phyloP scores from a whole-genome alignment of 2,329 filamentous ascomycete genomes.

The Thielaviopsis ethacetica region DNA sequence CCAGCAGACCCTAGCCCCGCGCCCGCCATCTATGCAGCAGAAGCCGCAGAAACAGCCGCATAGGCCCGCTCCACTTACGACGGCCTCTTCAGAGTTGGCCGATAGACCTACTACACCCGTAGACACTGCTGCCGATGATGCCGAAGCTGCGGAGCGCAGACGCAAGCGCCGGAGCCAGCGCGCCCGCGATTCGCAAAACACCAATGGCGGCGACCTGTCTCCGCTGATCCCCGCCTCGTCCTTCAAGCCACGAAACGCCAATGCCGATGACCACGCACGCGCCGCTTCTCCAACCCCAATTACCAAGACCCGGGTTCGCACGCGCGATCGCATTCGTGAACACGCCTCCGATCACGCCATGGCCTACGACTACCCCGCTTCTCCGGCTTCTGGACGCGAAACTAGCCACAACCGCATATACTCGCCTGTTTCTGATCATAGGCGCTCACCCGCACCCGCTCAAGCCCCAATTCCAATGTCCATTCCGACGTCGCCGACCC shows the following conservation, averaged over 20 bases:
- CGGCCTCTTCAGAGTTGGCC: not conserved
- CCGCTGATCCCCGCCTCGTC: slow-evolving; percentile 9
- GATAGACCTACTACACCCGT: slow-evolving; percentile 7
- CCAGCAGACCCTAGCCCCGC: slow-evolving; percentile 9
- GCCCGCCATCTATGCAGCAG: slow-evolving; percentile 4
- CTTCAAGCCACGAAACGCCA: not conserved
- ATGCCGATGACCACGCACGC: slow-evolving; percentile 1
- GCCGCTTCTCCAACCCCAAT: slow-evolving; percentile 6
- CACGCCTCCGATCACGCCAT: slow-evolving; percentile 1
- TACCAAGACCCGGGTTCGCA: slow-evolving; percentile 6
- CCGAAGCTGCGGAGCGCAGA: slow-evolving; percentile 8
- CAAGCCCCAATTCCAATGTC: slow-evolving; percentile 3
- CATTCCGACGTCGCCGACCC: not conserved
- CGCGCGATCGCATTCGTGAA: slow-evolving; percentile 9
- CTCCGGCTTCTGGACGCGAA: not conserved
- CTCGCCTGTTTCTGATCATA: not conserved
- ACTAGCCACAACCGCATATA: not conserved
- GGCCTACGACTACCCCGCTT: slow-evolving; percentile 1
- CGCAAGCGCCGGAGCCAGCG: slow-evolving; percentile 11
- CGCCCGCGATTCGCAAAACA: slow-evolving; percentile 4
- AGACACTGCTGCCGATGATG: slow-evolving; percentile 4
- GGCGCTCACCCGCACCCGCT: not conserved
- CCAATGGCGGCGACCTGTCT: slow-evolving; percentile 7
- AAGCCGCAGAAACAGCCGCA: slow-evolving; percentile 1
- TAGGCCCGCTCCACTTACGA: not conserved